Evolutionary conservation across 2,329 filamentous ascomycete species (phyloP), one percentile per base, ranked within the genome.

Genomic region (Phyllosticta citrichinensis): DNA sequence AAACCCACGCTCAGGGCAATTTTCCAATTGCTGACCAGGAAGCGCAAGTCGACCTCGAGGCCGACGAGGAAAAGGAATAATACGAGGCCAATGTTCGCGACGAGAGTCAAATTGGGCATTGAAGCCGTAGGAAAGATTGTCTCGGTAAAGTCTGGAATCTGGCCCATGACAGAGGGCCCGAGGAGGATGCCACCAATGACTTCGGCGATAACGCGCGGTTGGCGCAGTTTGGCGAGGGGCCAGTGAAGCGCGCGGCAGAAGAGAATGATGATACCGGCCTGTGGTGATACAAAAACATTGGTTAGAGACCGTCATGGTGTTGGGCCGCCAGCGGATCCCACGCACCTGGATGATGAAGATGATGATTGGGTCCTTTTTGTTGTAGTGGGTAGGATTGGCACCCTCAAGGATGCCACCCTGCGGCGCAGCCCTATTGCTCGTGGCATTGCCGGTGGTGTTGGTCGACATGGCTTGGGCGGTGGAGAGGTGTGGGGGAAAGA

Each of bases 41-140:
- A 85, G 51, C 88, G 82, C 52, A 96, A 78, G 69, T 96, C 90
- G 53, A 92, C 90, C 76, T 96, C 91, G 2, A 96, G 80, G 1
- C 90, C 91, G 24, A 96, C 90, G 62, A 96, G 80, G 74, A 96
- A 96, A 40, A 96, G 78, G 71, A 94, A 96, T 8, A 96, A 79
- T 14, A 95, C 83, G 58, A 96, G 77, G 5, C 91, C 91, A 3
- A 96, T 75, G 66, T 94, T 96, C 53, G 91, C 91, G 53, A 90
- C 88, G 59, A 92, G 81, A 66, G 78, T 86, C 56, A 96, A 78
- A 58, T 87, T 85, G 2, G 89, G 86, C 73, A 95, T 88, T 2
- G 89, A 91, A 0, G 77, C 82, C 0, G 77, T 69, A 0, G 91
- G 91, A 69, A 96, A 96, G 65, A 96, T 93, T 64, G 87, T 79